Evolutionary conservation across 352 stramenopile species (phyloP), one percentile per base, ranked within the genome.

Genomic region (Globisporangium iwayamae): DNA sequence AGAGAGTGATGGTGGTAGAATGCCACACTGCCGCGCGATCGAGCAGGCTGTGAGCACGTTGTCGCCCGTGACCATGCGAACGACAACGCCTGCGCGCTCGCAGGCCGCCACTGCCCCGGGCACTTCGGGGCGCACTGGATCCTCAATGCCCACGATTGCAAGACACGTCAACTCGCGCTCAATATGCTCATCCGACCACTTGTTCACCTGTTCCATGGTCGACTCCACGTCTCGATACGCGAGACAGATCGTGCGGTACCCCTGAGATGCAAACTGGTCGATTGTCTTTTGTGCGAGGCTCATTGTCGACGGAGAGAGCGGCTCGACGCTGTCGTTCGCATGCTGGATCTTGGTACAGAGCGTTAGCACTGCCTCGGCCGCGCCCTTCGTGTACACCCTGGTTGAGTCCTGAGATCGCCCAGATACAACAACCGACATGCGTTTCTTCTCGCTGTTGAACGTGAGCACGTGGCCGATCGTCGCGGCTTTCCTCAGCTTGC

Each of bases 31-130:
- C 18, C 72, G 67, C 0, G 89, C 91, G 62, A 98, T 98, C 5
- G 89, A 85, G 14, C 92, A 60, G 25, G 94, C 94, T 14, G 95
- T 98, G 56, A 93, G 76, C 51, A 96, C 78, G 45, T 88, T 93
- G 72, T 98, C 94, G 46, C 92, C 93, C 7, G 93, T 98, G 4
- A 98, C 83, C 85, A 98, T 97, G 41, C 95, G 83, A 16, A 97
- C 89, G 65, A 65, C 76, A 74, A 98, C 93, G 18, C 96, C 97
- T 2, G 95, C 95, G 14, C 72, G 75, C 73, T 98, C 85, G 70
- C 96, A 99, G n/a, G 76, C 81, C 16, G 71, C 69, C 14, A 99
- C 95, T 7, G 95, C 85, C 9, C 89, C 76, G 38, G 89, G 84
- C 13, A 98, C 96, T 66, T 97, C 90, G 0, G 75, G 69, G 5